phyloP scores from a whole-genome alignment of 108 stramenopile species.

The Stephanodiscus triporus region DNA sequence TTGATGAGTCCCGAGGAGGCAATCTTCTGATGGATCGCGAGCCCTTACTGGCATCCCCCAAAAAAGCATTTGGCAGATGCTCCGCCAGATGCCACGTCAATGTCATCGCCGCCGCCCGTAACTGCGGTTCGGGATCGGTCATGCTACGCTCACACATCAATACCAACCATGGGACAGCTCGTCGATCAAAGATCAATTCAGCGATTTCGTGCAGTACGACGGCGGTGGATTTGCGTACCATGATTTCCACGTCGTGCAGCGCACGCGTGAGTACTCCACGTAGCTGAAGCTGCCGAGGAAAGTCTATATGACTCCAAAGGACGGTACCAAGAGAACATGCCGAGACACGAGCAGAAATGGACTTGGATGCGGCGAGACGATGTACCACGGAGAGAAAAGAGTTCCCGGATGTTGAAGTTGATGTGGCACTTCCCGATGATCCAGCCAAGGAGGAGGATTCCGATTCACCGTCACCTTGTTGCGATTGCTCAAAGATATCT shows the following conservation, averaged over 20 bases:
- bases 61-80: conserved; percentile 89
- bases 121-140: conserved; percentile 90
- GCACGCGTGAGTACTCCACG: conserved; percentile 90
- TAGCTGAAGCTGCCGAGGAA: conserved; percentile 89
- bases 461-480: conserved; percentile 51
- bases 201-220: conserved; percentile 89
- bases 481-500: conserved; percentile 20
- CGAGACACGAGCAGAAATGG: conserved; percentile 79
- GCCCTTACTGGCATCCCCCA: conserved; percentile 89
- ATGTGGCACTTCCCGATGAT: conserved; percentile 29
- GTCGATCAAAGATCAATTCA: conserved; percentile 81
- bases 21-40: conserved; percentile 78
- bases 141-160: conserved; percentile 92
- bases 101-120: conserved; percentile 89
- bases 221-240: conserved; percentile 86
- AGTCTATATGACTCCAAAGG: conserved; percentile 87
- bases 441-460: conserved; percentile 28
- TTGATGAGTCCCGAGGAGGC: conserved; percentile 79
- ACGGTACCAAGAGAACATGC: conserved; percentile 89
- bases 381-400: conserved; percentile 85
- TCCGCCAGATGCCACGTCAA: conserved; percentile 90
- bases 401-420: conserved; percentile 70
- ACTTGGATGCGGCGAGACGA: conserved; percentile 83
- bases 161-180: conserved; percentile 87
- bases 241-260: conserved; percentile 87